A percentile compares a stretch with the other conserved stretches of the same genome.
Conservation (phyloP, 192 early-diverging fungal species). For the Mortierella antarctica region DNA sequence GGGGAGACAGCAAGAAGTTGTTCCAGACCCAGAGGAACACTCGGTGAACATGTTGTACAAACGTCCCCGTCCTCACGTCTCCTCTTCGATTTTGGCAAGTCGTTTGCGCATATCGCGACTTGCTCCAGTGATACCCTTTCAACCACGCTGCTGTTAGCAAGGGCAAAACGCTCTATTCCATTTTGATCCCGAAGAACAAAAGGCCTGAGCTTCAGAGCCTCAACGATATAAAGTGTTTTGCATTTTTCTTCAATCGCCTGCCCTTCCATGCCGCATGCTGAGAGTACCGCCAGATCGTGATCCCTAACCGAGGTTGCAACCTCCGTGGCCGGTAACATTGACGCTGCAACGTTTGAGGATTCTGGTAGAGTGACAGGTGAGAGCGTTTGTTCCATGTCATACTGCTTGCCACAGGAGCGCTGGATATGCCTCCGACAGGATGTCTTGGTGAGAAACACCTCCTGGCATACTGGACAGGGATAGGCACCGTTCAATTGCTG, state of each 20-base stretch:
- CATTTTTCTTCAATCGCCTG: neutral
- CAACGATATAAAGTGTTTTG: neutral
- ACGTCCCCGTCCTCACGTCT: neutral
- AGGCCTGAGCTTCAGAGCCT: neutral
- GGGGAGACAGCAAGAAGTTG: slow-evolving; percentile 1
- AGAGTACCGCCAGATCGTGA: slow-evolving; percentile 5
- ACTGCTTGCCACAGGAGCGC: no score
- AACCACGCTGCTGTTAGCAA: neutral
- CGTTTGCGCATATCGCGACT: neutral
- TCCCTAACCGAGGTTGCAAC: no score
- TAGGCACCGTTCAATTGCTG: no score
- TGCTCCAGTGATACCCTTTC: neutral
- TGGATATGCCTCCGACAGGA: no score
- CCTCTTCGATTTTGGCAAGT: neutral
- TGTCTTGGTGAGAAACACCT: no score
- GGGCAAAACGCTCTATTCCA: neutral
- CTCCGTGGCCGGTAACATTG: no score
- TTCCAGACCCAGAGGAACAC: slow-evolving; percentile 1
- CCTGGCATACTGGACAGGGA: no score
- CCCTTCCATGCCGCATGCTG: neutral
- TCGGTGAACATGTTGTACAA: neutral
- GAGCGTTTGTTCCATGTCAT: no score
- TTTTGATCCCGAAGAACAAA: neutral
- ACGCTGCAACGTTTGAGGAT: no score
- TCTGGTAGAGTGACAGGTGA: no score